Percentiles rank a stretch among this genome's conserved stretches.
Conservation (phyloP, 192 early-diverging fungal genomes). For the Coemansia sp. region DNA sequence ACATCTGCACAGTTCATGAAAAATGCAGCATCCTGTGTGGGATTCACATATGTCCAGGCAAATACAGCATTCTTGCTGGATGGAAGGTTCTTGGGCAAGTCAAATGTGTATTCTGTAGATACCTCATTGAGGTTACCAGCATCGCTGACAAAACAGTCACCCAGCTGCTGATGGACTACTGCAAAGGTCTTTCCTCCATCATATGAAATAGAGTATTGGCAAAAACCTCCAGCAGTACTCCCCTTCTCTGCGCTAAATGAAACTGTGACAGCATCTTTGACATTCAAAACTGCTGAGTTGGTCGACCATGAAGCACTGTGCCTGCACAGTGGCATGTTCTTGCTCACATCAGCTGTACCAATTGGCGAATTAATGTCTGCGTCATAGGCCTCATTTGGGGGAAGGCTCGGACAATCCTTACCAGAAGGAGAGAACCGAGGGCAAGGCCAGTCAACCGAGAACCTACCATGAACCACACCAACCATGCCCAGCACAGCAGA, state of each 20-base stretch:
- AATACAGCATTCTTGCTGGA: constrained; percentile 55
- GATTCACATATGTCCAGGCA: constrained; percentile 65
- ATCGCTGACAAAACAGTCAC: constrained; percentile 42
- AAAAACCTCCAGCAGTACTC: constrained; percentile 62
- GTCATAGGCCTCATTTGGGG: constrained; percentile 2
- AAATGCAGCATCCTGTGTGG: constrained; percentile 60
- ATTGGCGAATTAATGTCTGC: constrained; percentile 17
- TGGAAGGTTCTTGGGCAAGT: constrained; percentile 57
- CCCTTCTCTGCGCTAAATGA: constrained; percentile 30
- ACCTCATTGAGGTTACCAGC: constrained; percentile 9
- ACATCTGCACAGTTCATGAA: constrained; percentile 58
- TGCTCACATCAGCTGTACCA: background rate
- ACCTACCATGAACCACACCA: constrained; percentile 2
- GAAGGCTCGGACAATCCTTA: constrained; percentile 2
- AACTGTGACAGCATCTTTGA: constrained; percentile 55
- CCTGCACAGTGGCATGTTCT: constrained; percentile 34
- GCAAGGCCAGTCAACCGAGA: background rate
- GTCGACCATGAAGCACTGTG: constrained; percentile 27
- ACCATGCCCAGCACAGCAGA: constrained; percentile 6
- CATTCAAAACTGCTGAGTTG: constrained; percentile 45
- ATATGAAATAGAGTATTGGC: constrained; percentile 65
- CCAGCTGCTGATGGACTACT: constrained; percentile 54
- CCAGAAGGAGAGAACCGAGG: background rate
- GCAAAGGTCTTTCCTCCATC: constrained; percentile 62
- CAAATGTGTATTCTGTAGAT: constrained; percentile 43